These are phyloP conservation scores for Parietichytrium sp. DNA, from an alignment of 108 stramenopile genomes.

Conservation along the genomic window DNA sequence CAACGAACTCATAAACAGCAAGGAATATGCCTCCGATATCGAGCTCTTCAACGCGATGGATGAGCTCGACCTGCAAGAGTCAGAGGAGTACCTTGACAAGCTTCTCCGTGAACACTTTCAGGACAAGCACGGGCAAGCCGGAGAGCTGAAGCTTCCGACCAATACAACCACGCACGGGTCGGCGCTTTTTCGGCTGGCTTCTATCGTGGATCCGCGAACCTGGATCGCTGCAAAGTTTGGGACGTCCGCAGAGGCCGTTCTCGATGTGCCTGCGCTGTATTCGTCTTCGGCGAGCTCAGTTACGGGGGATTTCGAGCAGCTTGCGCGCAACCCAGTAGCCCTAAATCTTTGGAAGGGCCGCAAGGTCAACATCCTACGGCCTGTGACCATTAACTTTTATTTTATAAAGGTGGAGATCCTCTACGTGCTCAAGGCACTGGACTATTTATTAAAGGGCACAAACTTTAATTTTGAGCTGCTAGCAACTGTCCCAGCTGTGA, in stretches of 20 bases:
- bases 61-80: background rate
- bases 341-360: too few relatives aligned
- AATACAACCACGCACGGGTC: too few relatives aligned
- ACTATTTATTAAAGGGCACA: background rate
- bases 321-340: background rate
- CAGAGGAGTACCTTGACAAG: background rate
- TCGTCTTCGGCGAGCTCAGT: background rate
- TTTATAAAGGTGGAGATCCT: constrained; percentile 1
- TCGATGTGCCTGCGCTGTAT: background rate
- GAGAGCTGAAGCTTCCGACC: background rate
- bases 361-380: background rate
- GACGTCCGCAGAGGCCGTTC: too few relatives aligned
- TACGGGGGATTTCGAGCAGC: background rate
- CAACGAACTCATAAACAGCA: constrained; percentile 32
- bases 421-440: constrained; percentile 36
- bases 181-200: too few relatives aligned
- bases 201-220: too few relatives aligned
- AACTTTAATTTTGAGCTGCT: constrained; percentile 33
- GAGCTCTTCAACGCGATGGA: constrained; percentile 28
- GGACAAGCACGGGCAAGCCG: background rate
- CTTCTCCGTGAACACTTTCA: too few relatives aligned
- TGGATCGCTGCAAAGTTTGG: too few relatives aligned
- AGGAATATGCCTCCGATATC: background rate
- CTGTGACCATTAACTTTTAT: background rate
- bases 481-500: constrained; percentile 3